These are phyloP conservation scores for Vigna mungo DNA, from an alignment of 306 rosid genomes.

Conservation along the genomic window DNA sequence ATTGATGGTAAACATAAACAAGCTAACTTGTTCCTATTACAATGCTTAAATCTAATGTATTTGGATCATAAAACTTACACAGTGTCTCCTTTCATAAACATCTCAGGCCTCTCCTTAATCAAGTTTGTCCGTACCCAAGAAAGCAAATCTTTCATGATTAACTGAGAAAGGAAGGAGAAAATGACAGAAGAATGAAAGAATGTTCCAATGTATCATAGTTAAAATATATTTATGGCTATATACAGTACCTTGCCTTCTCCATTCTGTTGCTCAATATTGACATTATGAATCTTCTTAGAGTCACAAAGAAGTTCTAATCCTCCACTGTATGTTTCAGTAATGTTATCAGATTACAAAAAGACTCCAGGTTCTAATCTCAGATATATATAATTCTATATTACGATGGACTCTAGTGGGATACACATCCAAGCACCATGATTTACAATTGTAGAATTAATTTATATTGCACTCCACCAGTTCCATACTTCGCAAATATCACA, in stretches of 20 bases:
- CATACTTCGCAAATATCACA: not conserved
- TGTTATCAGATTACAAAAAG: conserved; percentile 42
- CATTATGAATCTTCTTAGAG: conserved; percentile 82
- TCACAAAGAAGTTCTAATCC: conserved; percentile 94
- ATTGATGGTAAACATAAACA: not conserved
- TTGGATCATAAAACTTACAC: conserved; percentile 66
- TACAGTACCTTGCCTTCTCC: conserved; percentile 64
- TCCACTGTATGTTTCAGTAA: conserved; percentile 61
- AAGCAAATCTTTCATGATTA: conserved; percentile 84
- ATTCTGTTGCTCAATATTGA: conserved; percentile 63
- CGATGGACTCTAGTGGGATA: not conserved
- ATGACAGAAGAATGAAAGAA: conserved; percentile 12
- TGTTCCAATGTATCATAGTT: not conserved
- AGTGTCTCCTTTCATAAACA: conserved; percentile 96
- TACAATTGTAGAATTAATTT: too few relatives aligned
- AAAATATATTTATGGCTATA: not conserved
- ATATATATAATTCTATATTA: not conserved
- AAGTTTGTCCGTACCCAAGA: conserved; percentile 80
- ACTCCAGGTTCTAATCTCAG: not conserved
- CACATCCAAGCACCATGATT: not conserved
- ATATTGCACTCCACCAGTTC: too few relatives aligned
- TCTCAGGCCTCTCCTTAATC: conserved; percentile 98
- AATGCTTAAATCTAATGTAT: conserved; percentile 21
- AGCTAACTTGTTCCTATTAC: not conserved
- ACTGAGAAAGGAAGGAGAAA: conserved; percentile 55